Evolutionary conservation across 176 grass and related monocot species (phyloP).

Genomic region (Cenchrus purpureus): DNA sequence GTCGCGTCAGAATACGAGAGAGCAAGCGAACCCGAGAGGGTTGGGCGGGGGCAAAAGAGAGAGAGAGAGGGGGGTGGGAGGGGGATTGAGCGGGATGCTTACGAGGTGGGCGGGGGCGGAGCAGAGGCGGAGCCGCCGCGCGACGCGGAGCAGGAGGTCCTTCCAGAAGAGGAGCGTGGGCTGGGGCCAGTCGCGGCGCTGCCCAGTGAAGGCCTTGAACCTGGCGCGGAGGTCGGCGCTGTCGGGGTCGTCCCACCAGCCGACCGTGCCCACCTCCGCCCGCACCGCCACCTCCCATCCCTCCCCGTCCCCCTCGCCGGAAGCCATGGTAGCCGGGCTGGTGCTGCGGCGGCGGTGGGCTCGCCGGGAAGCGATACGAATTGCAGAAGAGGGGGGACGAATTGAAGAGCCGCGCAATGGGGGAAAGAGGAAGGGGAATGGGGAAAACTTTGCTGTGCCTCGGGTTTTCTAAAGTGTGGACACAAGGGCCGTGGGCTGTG

Average conservation of each 20-base stretch:
- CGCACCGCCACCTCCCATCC: conserved; percentile 59
- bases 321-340: neutral
- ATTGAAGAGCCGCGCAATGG: neutral
- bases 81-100: neutral
- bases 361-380: conserved; percentile 16
- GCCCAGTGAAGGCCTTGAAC: conserved; percentile 85
- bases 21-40: neutral
- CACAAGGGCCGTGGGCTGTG: too few relatives aligned
- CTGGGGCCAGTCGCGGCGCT: conserved; percentile 66
- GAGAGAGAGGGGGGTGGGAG: neutral
- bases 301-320: conserved; percentile 5
- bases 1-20: neutral
- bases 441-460: conserved; percentile 5
- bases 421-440: neutral
- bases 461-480: neutral
- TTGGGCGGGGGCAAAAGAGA: neutral
- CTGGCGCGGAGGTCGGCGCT: conserved; percentile 49
- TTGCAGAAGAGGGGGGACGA: neutral
- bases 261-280: conserved; percentile 43
- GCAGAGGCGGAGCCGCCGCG: conserved; percentile 51
- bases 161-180: conserved; percentile 72
- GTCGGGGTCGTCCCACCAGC: conserved; percentile 67
- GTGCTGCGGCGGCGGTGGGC: neutral
- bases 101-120: conserved; percentile 50
- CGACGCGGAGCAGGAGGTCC: conserved; percentile 61